phyloP scores from a whole-genome alignment of 1,139 yeast genomes.

The Debaryomycetaceae sp. region DNA sequence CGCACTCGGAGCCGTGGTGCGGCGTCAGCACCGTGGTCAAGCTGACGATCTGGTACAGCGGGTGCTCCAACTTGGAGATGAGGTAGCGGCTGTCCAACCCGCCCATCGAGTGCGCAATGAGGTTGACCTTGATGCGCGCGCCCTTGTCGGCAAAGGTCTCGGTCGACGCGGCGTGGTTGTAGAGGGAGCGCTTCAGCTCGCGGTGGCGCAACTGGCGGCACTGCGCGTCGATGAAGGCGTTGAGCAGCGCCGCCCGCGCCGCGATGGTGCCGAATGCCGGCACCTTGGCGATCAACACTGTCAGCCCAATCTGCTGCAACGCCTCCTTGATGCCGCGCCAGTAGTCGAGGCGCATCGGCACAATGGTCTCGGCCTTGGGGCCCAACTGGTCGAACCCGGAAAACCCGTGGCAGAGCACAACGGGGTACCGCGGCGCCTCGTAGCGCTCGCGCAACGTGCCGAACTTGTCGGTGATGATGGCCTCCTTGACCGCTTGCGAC shows the following conservation, averaged over 20 bases:
- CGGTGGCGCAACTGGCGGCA: slow-evolving; percentile 27
- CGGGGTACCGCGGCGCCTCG: slow-evolving; percentile 49
- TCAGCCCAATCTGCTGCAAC: slow-evolving; percentile 57
- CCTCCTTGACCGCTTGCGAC: slow-evolving; percentile 6
- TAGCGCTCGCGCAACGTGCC: slow-evolving; percentile 19
- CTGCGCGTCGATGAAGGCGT: slow-evolving; percentile 46
- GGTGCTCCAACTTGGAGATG: slow-evolving; percentile 49
- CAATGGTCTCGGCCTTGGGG: slow-evolving; percentile 26
- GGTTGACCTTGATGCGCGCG: slow-evolving; percentile 51
- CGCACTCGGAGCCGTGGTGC: slow-evolving; percentile 81
- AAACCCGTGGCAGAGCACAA: slow-evolving; percentile 79
- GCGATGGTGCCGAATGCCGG: slow-evolving; percentile 80
- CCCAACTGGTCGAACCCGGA: slow-evolving; percentile 70
- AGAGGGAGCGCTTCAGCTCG: slow-evolving; percentile 25
- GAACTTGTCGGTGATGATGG: slow-evolving; percentile 12
- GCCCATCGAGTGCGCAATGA: slow-evolving; percentile 94
- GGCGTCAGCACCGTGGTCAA: slow-evolving; percentile 86
- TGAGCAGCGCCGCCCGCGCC: slow-evolving; percentile 59
- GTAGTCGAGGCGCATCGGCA: slow-evolving; percentile 50
- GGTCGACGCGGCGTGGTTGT: slow-evolving; percentile 16
- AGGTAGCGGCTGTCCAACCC: slow-evolving; percentile 81
- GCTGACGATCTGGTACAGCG: slow-evolving; percentile 56
- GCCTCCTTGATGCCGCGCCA: slow-evolving; percentile 78
- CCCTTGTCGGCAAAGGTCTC: slow-evolving; percentile 13
- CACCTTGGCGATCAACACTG: slow-evolving; percentile 69